phyloP scores from a whole-genome alignment of 495 filamentous ascomycete genomes.

The Lasiosphaeriaceae sp. region DNA sequence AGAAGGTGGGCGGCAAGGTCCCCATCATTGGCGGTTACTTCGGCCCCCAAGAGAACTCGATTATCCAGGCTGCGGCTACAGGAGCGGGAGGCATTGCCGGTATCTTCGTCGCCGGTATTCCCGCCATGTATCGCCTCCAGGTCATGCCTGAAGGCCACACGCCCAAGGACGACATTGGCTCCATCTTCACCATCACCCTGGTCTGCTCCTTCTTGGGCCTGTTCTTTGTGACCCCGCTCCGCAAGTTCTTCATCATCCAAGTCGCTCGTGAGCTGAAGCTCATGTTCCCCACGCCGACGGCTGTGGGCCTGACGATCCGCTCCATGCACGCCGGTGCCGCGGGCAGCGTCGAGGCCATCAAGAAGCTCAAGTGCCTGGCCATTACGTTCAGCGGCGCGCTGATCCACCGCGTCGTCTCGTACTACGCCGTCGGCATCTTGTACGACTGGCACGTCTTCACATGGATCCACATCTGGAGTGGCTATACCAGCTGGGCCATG shows the following conservation, averaged over 20 bases:
- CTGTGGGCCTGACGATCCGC: constrained; percentile 61
- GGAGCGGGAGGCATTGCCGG: constrained; percentile 60
- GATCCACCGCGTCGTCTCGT: constrained; percentile 52
- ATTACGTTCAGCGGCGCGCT: constrained; percentile 49
- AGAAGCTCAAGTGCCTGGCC: constrained; percentile 54
- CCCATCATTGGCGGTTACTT: constrained; percentile 59
- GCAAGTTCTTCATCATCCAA: constrained; percentile 67
- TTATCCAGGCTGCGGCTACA: constrained; percentile 60
- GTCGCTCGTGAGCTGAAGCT: constrained; percentile 59
- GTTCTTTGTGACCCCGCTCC: constrained; percentile 63
- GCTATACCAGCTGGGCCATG: constrained; percentile 52
- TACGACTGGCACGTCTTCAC: constrained; percentile 66
- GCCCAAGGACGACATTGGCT: constrained; percentile 53
- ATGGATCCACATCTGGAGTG: constrained; percentile 60
- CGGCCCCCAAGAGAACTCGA: constrained; percentile 65
- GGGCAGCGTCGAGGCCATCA: constrained; percentile 51
- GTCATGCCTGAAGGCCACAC: constrained; percentile 41
- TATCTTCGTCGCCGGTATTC: constrained; percentile 61
- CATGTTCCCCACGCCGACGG: constrained; percentile 62
- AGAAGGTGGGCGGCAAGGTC: constrained; percentile 41
- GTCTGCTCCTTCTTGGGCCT: constrained; percentile 65
- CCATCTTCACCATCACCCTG: constrained; percentile 58
- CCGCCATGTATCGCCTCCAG: constrained; percentile 58
- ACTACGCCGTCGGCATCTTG: constrained; percentile 59
- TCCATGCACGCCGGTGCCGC: constrained; percentile 57